These are phyloP conservation scores for Fusarium sp. DNA, from an alignment of 2,329 filamentous ascomycete genomes.

Conservation along the genomic window DNA sequence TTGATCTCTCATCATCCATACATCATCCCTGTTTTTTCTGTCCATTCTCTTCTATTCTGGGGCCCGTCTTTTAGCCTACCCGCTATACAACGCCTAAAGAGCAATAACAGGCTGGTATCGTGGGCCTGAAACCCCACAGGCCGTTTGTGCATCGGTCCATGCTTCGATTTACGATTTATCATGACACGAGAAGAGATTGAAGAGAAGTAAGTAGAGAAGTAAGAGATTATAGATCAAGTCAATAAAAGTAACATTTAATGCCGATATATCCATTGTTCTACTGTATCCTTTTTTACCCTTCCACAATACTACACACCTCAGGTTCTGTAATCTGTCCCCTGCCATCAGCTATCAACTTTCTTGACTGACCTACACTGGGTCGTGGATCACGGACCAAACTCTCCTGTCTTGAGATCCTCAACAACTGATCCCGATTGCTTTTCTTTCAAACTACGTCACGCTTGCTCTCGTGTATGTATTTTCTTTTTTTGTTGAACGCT, in stretches of 20 bases:
- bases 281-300: background rate
- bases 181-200: background rate
- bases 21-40: constrained; percentile 38
- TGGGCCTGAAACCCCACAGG: constrained; percentile 31
- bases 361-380: constrained; percentile 15
- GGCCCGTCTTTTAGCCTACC: constrained; percentile 46
- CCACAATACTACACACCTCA: constrained; percentile 23
- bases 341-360: constrained; percentile 23
- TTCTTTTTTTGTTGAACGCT: constrained; percentile 25
- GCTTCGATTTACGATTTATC: constrained; percentile 23
- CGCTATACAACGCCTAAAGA: constrained; percentile 36
- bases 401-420: constrained; percentile 41
- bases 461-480: constrained; percentile 13
- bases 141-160: constrained; percentile 28
- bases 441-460: constrained; percentile 42
- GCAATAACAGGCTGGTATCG: constrained; percentile 23
- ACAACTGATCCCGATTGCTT: constrained; percentile 29
- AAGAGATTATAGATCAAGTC: background rate
- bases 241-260: constrained; percentile 19
- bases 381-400: constrained; percentile 46
- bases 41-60: constrained; percentile 7
- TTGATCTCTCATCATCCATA: constrained; percentile 21
- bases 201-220: background rate
- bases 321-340: constrained; percentile 7
- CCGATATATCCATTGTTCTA: background rate